Evolutionary conservation across 352 stramenopile genomes (phyloP).

Genomic region (Pythium biforme): DNA sequence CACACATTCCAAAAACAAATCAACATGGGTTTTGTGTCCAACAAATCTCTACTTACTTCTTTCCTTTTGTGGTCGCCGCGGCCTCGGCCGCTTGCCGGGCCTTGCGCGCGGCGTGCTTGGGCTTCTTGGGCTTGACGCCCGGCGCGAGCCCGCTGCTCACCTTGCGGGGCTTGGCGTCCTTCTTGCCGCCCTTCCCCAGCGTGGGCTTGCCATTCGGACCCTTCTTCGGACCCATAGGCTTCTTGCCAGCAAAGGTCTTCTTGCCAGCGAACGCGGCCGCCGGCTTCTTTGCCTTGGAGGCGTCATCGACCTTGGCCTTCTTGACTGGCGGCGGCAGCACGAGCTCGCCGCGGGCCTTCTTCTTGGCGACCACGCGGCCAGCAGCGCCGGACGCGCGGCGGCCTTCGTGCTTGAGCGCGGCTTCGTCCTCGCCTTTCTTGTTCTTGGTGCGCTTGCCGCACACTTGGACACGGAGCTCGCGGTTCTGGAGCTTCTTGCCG

Average conservation of each 20-base stretch:
- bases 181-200: constrained; percentile 30
- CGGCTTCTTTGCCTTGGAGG: constrained; percentile 6
- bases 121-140: constrained; percentile 53
- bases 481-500: constrained; percentile 64
- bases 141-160: constrained; percentile 28
- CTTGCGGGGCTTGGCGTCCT: constrained; percentile 31
- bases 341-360: constrained; percentile 30
- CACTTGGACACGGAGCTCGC: constrained; percentile 72
- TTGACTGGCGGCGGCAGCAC: neutral
- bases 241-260: constrained; percentile 41
- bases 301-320: constrained; percentile 7
- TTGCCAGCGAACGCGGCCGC: constrained; percentile 27
- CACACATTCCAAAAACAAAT: neutral
- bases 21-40: neutral
- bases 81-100: constrained; percentile 52
- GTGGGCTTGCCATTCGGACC: neutral
- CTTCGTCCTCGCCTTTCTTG: constrained; percentile 54
- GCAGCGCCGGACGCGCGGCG: constrained; percentile 52
- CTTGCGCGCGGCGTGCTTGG: constrained; percentile 71
- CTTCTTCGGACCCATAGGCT: constrained; percentile 11
- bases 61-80: constrained; percentile 16
- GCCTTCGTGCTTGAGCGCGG: constrained; percentile 54
- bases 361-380: constrained; percentile 66
- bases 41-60: constrained; percentile 18
- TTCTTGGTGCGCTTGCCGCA: constrained; percentile 88